A percentile compares a stretch with the other conserved stretches of the same genome.
Conservation (phyloP, 305 asterid species). For the Fraxinus greggii region DNA sequence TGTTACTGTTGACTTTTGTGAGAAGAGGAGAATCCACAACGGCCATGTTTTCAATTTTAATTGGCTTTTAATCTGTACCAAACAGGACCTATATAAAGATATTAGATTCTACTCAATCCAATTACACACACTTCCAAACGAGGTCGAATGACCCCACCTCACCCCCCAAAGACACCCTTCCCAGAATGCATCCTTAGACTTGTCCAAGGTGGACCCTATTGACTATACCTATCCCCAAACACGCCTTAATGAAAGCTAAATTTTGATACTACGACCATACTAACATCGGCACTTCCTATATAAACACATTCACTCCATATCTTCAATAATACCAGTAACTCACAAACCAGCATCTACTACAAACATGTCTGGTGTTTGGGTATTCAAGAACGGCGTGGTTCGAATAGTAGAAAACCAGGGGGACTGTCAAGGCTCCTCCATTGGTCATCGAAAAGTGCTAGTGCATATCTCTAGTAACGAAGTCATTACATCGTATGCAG, state of each 20-base stretch:
- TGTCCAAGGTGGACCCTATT: neutral
- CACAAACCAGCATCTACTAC: neutral
- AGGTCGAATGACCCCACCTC: neutral
- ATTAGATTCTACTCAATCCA: constrained; percentile 51
- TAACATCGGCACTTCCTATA: constrained; percentile 30
- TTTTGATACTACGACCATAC: neutral
- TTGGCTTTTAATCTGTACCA: no score
- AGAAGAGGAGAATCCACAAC: no score
- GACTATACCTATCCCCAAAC: neutral
- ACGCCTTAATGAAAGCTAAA: neutral
- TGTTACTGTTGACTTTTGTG: no score
- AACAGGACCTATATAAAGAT: no score
- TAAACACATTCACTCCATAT: constrained; percentile 15
- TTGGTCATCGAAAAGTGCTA: constrained; percentile 43
- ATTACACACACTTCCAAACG: constrained; percentile 7
- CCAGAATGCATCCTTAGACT: neutral
- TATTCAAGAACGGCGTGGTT: constrained; percentile 67
- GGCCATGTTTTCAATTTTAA: no score
- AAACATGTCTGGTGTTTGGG: constrained; percentile 48
- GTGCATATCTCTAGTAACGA: constrained; percentile 60
- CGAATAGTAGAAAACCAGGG: constrained; percentile 69
- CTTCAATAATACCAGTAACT: neutral
- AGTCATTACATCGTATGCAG: constrained; percentile 55
- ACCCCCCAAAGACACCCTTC: neutral
- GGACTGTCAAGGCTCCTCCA: constrained; percentile 33